Evolutionary conservation across 352 stramenopile species (phyloP).

Genomic region (Pseudoperonospora humuli): DNA sequence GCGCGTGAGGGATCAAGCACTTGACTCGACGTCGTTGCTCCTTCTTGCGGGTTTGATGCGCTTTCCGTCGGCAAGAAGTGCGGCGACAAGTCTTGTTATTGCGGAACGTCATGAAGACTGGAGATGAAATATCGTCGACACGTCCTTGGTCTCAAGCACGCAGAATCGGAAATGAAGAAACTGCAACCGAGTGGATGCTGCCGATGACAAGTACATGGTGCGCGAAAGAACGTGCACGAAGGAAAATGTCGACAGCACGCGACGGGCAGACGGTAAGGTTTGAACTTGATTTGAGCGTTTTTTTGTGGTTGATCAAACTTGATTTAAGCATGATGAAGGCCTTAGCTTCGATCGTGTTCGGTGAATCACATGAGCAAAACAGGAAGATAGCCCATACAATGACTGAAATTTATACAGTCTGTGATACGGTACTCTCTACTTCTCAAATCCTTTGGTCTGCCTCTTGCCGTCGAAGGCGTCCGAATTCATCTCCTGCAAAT

Average conservation of each 20-base stretch:
- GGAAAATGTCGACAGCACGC: slow-evolving; percentile 1
- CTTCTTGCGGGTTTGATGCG: slow-evolving; percentile 6
- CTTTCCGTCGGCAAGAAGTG: slow-evolving; percentile 9
- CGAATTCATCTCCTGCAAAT: slow-evolving; percentile 6
- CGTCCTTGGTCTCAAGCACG: slow-evolving; percentile 9
- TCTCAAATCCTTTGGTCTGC: slow-evolving; percentile 3
- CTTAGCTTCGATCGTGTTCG: slow-evolving; percentile 8
- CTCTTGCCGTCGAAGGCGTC: slow-evolving; percentile 7
- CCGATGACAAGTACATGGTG: neutral
- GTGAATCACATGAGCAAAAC: neutral
- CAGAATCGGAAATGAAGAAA: slow-evolving; percentile 23
- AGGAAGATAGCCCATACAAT: too few species aligned
- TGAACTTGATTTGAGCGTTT: slow-evolving; percentile 4
- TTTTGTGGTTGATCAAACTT: neutral
- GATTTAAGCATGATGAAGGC: neutral
- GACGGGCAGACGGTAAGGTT: neutral
- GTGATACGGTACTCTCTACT: neutral
- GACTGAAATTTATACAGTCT: too few species aligned
- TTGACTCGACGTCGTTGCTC: slow-evolving; percentile 4
- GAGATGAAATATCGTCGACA: neutral
- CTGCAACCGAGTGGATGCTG: neutral
- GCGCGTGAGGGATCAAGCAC: neutral
- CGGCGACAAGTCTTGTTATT: slow-evolving; percentile 11
- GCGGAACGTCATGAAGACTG: slow-evolving; percentile 1
- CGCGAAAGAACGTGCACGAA: slow-evolving; percentile 22